Base-by-base conservation (phyloP, 1,284 basidiomycete species). In the Microbotryum silenes-acaulis region DNA sequence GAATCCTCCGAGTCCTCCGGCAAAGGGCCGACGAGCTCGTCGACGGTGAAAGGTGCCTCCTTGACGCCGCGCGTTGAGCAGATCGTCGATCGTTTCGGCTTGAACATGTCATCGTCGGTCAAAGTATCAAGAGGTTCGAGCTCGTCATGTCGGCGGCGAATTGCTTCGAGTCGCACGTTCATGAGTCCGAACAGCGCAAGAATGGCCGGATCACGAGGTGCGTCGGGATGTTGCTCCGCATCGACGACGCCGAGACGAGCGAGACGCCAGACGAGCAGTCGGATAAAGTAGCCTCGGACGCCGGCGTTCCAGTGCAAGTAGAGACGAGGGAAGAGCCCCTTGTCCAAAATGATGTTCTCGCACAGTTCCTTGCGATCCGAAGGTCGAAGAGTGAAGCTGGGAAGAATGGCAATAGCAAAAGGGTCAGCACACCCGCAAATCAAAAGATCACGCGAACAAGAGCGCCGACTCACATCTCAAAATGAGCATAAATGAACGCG, bases 401-500 rank as follows among this genome's bases (percentile, higher is more conserved):
- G 18, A 7, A 60, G 29, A 42, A 42, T 6, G 16, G 37, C 9
- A 10, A 42, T 42, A 16, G 37, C 5, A 42, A 12, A 42, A 42
- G 16, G 31, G 51, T 56, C 31, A 50, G 47, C 46, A 9, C 9
- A 16, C 42, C 42, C n/a, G 7, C 3, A 7, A n/a, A 4, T 12
- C 49, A 12, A 42, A 23, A 33, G 25, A 14, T n/a, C 23, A 29
- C 12, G 18, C 51, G n/a, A 59, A 57, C 49, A 5, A 16, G 23
- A 23, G 9, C 52, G 31, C 18, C n/a, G 29, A 61, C 72, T 54
- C 6, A 73, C 71, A 68, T 76, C 61, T 80, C 79, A 72, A 78
- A 80, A 65, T 79, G 78, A 5, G 78, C 77, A 63, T 79, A 80
- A 18, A 80, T 71, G 61, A 79, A 80, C 8, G 78, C 76, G 57